Base-by-base conservation (phyloP, 2,329 filamentous ascomycete genomes). In the Lasiodiplodia hormozganensis region DNA sequence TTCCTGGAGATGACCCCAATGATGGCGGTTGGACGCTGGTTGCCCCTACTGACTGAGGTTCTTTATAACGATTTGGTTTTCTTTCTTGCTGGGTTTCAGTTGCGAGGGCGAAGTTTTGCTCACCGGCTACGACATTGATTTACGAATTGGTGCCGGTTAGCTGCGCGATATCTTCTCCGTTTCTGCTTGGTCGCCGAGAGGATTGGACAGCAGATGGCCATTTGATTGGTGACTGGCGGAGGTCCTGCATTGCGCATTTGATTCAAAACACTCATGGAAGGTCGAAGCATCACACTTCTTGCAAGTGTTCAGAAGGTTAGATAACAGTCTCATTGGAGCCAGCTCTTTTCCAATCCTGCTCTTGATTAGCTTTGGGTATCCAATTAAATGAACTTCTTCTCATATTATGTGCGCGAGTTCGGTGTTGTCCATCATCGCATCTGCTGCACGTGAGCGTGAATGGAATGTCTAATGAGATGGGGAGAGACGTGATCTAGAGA, bases 1-100 rank as follows among this genome's bases (percentile, higher is more conserved):
- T 62, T 49, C 40, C 57, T 10, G 57, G 57, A 8, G 57, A 62
- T 5, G 57, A 62, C 3, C 57, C 57, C 8, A 28, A 62, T 5
- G 57, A 62, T 21, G 57, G 18, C 11, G 38, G 25, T n/a, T 47
- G 40, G 40, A 47, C 40, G 2, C 18, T 47, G 40, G 40, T 47
- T n/a, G 12, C 12, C 21, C 10, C 40, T n/a, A 28, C 4, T 47
- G 40, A 47, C 28, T 28, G 28, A n/a, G 40, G 2, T 47, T 47
- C 40, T 47, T 47, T 47, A 47, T n/a, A 47, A 21, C 40, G 40
- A 4, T 10, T 10, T 28, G 28, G 18, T 47, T 47, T n/a, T n/a
- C n/a, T 47, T 47, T 47, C 5, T 8, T 47, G 40, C 11, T 47
- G 28, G 28, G 28, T 47, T 47, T 4, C 6, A 10, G n/a, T 10